Evolutionary conservation across 2,329 filamentous ascomycete species (phyloP), one percentile per base, ranked within the genome.

Genomic region (Orbilia ellipsospora): DNA sequence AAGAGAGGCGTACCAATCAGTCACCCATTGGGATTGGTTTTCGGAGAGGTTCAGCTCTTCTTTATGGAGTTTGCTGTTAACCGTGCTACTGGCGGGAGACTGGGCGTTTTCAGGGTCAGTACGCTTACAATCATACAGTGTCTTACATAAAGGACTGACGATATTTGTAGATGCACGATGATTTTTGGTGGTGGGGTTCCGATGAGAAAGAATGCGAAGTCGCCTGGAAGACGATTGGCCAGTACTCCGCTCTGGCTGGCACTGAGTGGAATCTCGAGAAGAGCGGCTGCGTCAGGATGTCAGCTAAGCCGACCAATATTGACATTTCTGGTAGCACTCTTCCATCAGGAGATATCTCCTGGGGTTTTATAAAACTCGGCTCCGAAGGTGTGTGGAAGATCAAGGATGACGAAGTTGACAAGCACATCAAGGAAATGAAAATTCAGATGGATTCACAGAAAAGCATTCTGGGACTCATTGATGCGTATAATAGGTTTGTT

Each of bases 1-100:
- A 85, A 83, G 65, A 84, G 87, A 15, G 89, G 89, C 6, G 85
- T 88, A 1, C 89, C 89, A 0, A 86, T 88, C 59, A 86, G 86
- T 3, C 87, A 90, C 78, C 82, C 85, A 0, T 82, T 91, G 1
- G 88, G 87, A 20, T 85, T 88, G 40, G 82, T 87, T 7, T 86
- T 90, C 64, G 86, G 88, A 0, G 90, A 91, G 79, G 81, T 84
- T 0, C 82, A 89, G 0, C 81, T 91, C 0, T 91, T 91, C 78
- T 88, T 87, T 73, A 85, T 91, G 78, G 89, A 91, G 79, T 88
- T 88, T 78, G 84, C 88, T 0, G 85, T 91, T 66, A 90, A 90
- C 68, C 85, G 87, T 72, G 81, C 83, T 1, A 88, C 88, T 0
- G 78, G 81, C 4, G 88, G 88, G 0, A 82, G 83, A 1, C 83